phyloP scores from a whole-genome alignment of 306 rosid genomes.

The Aeschynomene evenia region DNA sequence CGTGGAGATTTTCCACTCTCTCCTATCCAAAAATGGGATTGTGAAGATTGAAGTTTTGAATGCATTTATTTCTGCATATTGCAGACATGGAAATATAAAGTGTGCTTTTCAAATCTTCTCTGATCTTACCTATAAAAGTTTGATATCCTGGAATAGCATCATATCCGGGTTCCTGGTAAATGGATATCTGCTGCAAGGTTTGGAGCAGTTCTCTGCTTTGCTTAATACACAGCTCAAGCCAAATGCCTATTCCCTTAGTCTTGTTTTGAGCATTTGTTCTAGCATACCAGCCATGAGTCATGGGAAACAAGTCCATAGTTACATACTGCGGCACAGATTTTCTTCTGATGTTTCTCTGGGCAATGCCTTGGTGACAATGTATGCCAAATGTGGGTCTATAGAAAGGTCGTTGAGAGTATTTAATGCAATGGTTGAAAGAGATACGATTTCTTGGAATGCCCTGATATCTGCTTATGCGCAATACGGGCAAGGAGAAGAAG shows the following conservation, averaged over 20 bases:
- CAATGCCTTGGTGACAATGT: slow-evolving; percentile 67
- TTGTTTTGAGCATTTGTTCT: slow-evolving; percentile 65
- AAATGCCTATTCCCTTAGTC: slow-evolving; percentile 59
- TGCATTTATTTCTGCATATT: slow-evolving; percentile 67
- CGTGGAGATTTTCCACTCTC: slow-evolving; percentile 59
- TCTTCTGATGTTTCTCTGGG: slow-evolving; percentile 49
- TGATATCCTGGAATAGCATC: slow-evolving; percentile 73
- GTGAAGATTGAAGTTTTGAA: slow-evolving; percentile 50
- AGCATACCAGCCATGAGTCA: slow-evolving; percentile 52
- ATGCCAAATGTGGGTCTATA: slow-evolving; percentile 71
- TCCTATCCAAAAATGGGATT: slow-evolving; percentile 54
- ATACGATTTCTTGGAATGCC: slow-evolving; percentile 75
- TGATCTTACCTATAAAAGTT: slow-evolving; percentile 40
- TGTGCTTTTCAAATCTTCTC: slow-evolving; percentile 51
- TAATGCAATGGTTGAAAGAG: slow-evolving; percentile 59
- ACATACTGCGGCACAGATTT: slow-evolving; percentile 45
- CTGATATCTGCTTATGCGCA: slow-evolving; percentile 73
- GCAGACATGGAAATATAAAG: slow-evolving; percentile 47
- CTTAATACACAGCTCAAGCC: slow-evolving; percentile 54
- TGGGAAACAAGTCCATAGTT: slow-evolving; percentile 75
- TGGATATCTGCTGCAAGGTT: slow-evolving; percentile 54
- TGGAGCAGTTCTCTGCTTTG: slow-evolving; percentile 50
- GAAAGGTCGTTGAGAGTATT: slow-evolving; percentile 58
- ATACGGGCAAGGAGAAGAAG: slow-evolving; percentile 75
- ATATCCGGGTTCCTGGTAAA: slow-evolving; percentile 59